Evolutionary conservation across 805 yeast species (phyloP).

Genomic region (Saccharomyces mikatae): DNA sequence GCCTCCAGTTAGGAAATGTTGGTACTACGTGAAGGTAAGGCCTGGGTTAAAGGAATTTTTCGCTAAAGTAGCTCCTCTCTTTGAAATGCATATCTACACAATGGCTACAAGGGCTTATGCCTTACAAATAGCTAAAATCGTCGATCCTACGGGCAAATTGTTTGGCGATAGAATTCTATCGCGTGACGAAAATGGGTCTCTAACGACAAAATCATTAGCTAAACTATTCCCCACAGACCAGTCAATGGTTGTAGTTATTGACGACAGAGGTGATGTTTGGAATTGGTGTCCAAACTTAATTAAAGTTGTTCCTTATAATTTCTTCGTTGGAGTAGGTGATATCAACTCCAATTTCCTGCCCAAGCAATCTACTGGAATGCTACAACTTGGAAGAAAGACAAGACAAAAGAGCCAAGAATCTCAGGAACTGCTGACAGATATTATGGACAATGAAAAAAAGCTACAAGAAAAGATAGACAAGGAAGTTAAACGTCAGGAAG

Average conservation of each 20-base stretch:
- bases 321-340: constrained; percentile 95
- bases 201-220: constrained; percentile 80
- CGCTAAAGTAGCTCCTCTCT: constrained; percentile 49
- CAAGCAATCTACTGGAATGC: constrained; percentile 61
- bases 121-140: constrained; percentile 74
- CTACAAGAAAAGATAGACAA: constrained; percentile 26
- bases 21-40: constrained; percentile 88
- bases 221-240: constrained; percentile 93
- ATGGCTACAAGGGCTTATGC: constrained; percentile 98
- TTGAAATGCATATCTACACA: constrained; percentile 91
- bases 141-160: constrained; percentile 79
- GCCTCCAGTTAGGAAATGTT: constrained; percentile 53
- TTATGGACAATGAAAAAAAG: constrained; percentile 27
- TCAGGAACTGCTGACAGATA: constrained; percentile 28
- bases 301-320: constrained; percentile 90
- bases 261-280: constrained; percentile 98
- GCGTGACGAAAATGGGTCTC: constrained; percentile 88
- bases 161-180: constrained; percentile 90
- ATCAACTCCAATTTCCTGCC: constrained; percentile 90
- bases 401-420: constrained; percentile 26
- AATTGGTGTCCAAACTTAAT: constrained; percentile 89
- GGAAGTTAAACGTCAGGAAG: constrained; percentile 31
- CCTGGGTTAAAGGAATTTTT: constrained; percentile 80
- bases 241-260: constrained; percentile 91
- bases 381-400: constrained; percentile 28